Conservation (phyloP, 495 filamentous ascomycete species). For the Emericellopsis terricola region DNA sequence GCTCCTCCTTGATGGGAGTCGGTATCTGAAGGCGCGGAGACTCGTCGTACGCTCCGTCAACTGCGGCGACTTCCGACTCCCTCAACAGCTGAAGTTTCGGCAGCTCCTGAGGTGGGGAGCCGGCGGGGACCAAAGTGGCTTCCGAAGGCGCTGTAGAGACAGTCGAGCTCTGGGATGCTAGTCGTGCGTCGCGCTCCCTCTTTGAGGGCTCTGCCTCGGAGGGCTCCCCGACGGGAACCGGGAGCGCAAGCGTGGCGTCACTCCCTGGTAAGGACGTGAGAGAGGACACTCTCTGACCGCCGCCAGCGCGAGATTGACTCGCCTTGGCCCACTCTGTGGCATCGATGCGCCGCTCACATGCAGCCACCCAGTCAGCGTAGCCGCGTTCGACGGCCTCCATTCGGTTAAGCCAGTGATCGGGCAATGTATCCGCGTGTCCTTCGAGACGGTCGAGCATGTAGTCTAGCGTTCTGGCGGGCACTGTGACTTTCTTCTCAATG, state of each 20-base stretch:
- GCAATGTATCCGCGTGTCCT: constrained; percentile 63
- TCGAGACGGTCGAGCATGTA: constrained; percentile 71
- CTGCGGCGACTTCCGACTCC: too few species aligned
- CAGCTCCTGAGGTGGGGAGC: neutral
- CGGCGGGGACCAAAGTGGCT: neutral
- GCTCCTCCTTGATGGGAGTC: neutral
- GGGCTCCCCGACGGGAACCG: neutral
- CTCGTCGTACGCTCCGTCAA: neutral
- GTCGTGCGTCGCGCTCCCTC: neutral
- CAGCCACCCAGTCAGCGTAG: constrained; percentile 58
- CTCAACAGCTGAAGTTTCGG: neutral
- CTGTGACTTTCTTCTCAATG: constrained; percentile 49
- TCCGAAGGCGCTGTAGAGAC: neutral
- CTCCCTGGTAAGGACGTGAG: neutral
- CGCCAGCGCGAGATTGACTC: neutral
- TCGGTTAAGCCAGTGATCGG: constrained; percentile 71
- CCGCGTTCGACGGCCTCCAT: constrained; percentile 65
- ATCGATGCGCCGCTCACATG: constrained; percentile 20
- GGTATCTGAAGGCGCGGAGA: neutral
- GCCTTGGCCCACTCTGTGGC: constrained; percentile 12
- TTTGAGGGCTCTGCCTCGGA: neutral
- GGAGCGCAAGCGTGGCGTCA: neutral
- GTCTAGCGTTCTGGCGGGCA: constrained; percentile 58
- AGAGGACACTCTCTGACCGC: neutral
- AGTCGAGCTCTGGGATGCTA: neutral